Percentiles rank a stretch among this genome's conserved stretches.
Conservation (phyloP, 1,284 basidiomycete genomes). For the Cystobasidiaceae sp. region DNA sequence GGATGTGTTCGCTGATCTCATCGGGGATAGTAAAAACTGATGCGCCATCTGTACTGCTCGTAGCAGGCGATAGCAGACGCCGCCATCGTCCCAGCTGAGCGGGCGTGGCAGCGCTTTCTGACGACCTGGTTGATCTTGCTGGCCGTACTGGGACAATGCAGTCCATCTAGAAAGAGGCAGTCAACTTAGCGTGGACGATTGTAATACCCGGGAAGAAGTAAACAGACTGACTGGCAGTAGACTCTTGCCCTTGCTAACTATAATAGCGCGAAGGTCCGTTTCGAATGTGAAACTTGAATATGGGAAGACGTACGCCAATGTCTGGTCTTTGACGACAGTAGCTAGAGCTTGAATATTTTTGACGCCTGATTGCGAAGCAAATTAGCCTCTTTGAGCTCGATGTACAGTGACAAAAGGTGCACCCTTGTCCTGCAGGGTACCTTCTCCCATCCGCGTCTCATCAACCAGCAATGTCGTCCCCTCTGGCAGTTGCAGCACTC, state of each 20-base stretch:
- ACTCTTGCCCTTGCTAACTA: conserved; percentile 60
- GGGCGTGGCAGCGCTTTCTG: not conserved
- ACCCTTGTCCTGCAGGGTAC: conserved; percentile 39
- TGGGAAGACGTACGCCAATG: conserved; percentile 72
- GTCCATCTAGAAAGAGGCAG: conserved; percentile 32
- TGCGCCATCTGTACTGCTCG: no score
- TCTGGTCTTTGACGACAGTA: conserved; percentile 62
- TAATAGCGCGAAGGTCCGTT: conserved; percentile 63
- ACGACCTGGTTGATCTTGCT: not conserved
- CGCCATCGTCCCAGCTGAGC: conserved; percentile 37
- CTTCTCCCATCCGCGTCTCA: conserved; percentile 35
- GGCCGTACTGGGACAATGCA: conserved; percentile 40
- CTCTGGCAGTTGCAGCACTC: conserved; percentile 64
- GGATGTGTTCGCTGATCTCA: conserved; percentile 54
- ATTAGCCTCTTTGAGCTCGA: not conserved
- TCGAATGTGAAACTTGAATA: conserved; percentile 68
- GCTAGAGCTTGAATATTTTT: conserved; percentile 65
- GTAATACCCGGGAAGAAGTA: not conserved
- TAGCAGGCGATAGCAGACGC: conserved; percentile 25
- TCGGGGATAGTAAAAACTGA: conserved; percentile 34
- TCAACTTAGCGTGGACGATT: not conserved
- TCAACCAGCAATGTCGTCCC: conserved; percentile 63
- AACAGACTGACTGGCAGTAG: conserved; percentile 45
- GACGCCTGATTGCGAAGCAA: conserved; percentile 52
- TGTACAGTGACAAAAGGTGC: not conserved